Evolutionary conservation across 768 basidiomycete genomes (phyloP), one percentile per base, ranked within the genome.

Genomic region (Psilocybe tampanensis): DNA sequence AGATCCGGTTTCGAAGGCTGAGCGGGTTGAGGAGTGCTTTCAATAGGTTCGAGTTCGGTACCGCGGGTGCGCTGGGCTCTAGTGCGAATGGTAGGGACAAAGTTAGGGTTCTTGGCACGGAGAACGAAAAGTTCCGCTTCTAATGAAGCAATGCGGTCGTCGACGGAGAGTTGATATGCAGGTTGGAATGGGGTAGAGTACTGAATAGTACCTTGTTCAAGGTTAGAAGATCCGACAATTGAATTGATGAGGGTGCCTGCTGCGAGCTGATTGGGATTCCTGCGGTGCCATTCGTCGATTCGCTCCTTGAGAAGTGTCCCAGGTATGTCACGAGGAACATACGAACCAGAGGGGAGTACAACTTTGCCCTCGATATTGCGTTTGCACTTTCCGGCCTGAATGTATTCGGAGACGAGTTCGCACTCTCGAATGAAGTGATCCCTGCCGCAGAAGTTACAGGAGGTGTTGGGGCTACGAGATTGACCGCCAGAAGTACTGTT

Each of bases 341-440:
- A 68, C 2, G 60, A 53, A 2, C 69, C 68, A 1, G 57, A 60
- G 1, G 64, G 58, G 5, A 72, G 62, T 0, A 67, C n/a, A n/a
- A n/a, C n/a, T n/a, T n/a, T n/a, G n/a, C n/a, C n/a, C n/a, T n/a
- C n/a, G n/a, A n/a, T n/a, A 42, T 72, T 68, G 2, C 67, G 59
- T 18, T 56, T 63, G 39, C 63, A 58, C 6, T 67, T 62, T 0
- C 66, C 66, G 0, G 60, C 63, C 1, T 56, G 51, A 7, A 54
- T 60, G 22, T 67, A 67, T 3, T 63, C 54, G 8, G 48, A 42
- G 36, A 69, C 68, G 2, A 45, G 50, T 0, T 56, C 49, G 50
- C 69, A 70, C 18, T 60, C 26, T 5, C 66, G 58, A 41, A 69
- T 70, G 48, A 59, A 66, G 45, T 73, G 67, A 1, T 43, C 45